Conservation (phyloP, 352 stramenopile genomes). For the Pythium angustatum region DNA sequence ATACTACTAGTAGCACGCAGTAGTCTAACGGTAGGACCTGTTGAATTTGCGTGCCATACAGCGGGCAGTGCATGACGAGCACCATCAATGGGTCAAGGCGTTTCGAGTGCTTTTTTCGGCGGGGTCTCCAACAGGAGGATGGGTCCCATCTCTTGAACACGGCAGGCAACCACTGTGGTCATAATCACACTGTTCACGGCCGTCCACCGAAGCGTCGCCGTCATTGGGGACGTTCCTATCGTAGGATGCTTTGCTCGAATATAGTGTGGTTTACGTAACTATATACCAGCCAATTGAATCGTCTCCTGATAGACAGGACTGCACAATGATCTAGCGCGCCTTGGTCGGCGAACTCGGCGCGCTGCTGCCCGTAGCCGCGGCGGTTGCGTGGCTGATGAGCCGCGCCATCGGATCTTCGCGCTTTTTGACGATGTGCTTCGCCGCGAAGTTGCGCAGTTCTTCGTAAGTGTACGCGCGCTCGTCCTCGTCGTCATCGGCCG, state of each 20-base stretch:
- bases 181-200: slow-evolving; percentile 17
- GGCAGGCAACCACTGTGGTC: neutral
- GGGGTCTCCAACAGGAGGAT: too few species aligned
- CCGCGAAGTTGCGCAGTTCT: slow-evolving; percentile 63
- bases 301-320: neutral
- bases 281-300: neutral
- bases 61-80: too few species aligned
- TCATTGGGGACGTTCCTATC: neutral
- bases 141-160: too few species aligned
- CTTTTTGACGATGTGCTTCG: slow-evolving; percentile 49
- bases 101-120: too few species aligned
- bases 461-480: slow-evolving; percentile 75
- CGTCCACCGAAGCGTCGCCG: neutral
- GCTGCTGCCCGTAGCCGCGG: neutral
- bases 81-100: too few species aligned
- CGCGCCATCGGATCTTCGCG: slow-evolving; percentile 10
- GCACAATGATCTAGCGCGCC: neutral
- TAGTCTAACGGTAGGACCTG: too few species aligned
- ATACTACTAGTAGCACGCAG: too few species aligned
- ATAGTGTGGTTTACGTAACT: neutral
- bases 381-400: neutral
- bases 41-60: too few species aligned
- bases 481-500: slow-evolving; percentile 60
- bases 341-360: neutral
- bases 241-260: neutral